These are phyloP conservation scores for Omphalea diandra DNA, from an alignment of 441 rosid species.

Conservation along the genomic window DNA sequence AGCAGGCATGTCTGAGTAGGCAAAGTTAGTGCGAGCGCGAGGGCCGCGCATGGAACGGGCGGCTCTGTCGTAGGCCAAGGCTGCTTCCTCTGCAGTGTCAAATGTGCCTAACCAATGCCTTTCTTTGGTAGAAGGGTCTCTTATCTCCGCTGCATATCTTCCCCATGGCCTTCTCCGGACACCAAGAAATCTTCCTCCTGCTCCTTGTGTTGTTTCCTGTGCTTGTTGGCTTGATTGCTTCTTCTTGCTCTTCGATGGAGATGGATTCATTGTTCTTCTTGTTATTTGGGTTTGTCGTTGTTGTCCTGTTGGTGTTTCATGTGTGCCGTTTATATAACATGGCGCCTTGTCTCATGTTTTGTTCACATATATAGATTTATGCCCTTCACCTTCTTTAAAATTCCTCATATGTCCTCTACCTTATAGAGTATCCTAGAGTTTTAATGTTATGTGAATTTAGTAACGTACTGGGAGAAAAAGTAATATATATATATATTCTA, in stretches of 20 bases:
- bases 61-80: slow-evolving; percentile 80
- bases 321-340: slow-evolving; percentile 18
- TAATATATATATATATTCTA: too few species aligned
- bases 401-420: neutral
- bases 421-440: neutral
- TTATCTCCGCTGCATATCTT: slow-evolving; percentile 78
- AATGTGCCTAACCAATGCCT: slow-evolving; percentile 91
- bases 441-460: neutral
- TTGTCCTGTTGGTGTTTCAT: slow-evolving; percentile 3
- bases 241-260: slow-evolving; percentile 54
- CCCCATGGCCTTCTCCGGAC: slow-evolving; percentile 91
- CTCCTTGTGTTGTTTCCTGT: neutral
- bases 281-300: neutral
- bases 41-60: slow-evolving; percentile 79
- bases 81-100: slow-evolving; percentile 81
- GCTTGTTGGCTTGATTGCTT: slow-evolving; percentile 27
- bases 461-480: too few species aligned
- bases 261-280: slow-evolving; percentile 33
- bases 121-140: slow-evolving; percentile 82
- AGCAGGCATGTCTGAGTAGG: slow-evolving; percentile 74
- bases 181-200: slow-evolving; percentile 55
- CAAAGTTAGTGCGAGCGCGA: slow-evolving; percentile 73
- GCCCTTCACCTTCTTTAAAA: neutral
- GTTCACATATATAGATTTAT: neutral
- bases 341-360: neutral